phyloP scores from a whole-genome alignment of 352 stramenopile genomes.

The Achlya hypogyna region DNA sequence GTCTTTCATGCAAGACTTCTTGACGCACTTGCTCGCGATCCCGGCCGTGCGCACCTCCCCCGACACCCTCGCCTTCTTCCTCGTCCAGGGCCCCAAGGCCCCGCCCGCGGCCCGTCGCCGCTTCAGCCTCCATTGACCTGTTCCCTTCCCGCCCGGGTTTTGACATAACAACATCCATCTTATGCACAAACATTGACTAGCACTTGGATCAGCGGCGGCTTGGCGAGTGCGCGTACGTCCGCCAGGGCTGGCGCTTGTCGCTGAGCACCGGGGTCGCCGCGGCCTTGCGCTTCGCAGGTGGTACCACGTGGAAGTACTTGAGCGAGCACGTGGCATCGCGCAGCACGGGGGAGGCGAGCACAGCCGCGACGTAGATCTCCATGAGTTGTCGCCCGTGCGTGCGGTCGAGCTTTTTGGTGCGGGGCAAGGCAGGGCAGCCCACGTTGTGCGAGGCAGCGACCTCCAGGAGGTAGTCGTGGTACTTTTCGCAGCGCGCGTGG shows the following conservation, averaged over 20 bases:
- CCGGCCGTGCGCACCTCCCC: not conserved
- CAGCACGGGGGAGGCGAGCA: not conserved
- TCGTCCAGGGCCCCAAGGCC: not conserved
- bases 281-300: not conserved
- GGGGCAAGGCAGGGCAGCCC: not conserved
- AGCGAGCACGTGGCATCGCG: conserved; percentile 7
- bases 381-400: not conserved
- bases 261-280: not conserved
- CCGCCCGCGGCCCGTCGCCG: no score
- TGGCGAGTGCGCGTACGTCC: not conserved
- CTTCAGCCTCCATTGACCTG: no score
- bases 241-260: not conserved
- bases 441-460: not conserved
- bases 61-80: conserved; percentile 4
- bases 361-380: not conserved
- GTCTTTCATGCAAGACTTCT: conserved; percentile 18
- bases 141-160: no score
- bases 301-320: conserved; percentile 17
- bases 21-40: not conserved
- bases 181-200: no score
- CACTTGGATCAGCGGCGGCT: no score
- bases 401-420: conserved; percentile 17
- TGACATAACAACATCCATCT: no score
- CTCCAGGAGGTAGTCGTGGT: not conserved
- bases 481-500: not conserved